These are phyloP conservation scores for Pichia sp. DNA, from an alignment of 1,139 yeast species.

Conservation along the genomic window DNA sequence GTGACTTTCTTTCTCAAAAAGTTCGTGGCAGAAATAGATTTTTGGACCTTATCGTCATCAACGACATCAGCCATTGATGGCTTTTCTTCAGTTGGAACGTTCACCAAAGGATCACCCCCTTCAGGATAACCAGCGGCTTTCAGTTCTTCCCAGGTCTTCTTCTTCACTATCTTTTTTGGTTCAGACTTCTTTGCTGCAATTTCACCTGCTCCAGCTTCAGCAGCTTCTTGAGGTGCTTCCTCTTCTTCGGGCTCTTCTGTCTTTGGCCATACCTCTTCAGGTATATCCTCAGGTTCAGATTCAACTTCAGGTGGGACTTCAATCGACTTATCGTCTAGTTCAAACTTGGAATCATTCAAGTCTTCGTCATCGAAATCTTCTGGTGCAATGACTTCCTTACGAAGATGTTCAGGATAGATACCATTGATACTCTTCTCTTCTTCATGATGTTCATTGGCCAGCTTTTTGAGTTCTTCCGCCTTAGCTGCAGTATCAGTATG, in stretches of 20 bases:
- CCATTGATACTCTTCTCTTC: slow-evolving; percentile 42
- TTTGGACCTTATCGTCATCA: slow-evolving; percentile 2
- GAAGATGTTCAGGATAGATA: slow-evolving; percentile 52
- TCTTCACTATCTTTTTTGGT: slow-evolving; percentile 19
- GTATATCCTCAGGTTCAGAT: slow-evolving; percentile 24
- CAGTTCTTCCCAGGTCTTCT: slow-evolving; percentile 27
- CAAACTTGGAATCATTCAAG: slow-evolving; percentile 26
- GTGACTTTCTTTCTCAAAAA: not conserved
- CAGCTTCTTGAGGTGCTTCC: slow-evolving; percentile 24
- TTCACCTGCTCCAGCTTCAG: slow-evolving; percentile 20
- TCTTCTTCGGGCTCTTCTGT: slow-evolving; percentile 28
- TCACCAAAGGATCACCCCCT: slow-evolving; percentile 25
- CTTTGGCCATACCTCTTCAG: slow-evolving; percentile 23
- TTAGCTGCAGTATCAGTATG: slow-evolving; percentile 42
- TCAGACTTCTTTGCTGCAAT: slow-evolving; percentile 3
- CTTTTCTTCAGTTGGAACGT: slow-evolving; percentile 26
- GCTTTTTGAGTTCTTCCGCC: slow-evolving; percentile 43
- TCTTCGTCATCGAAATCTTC: slow-evolving; percentile 34
- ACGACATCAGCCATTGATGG: slow-evolving; percentile 28
- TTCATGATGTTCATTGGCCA: slow-evolving; percentile 39
- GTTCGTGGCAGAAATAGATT: not conserved
- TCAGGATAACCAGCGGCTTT: slow-evolving; percentile 15
- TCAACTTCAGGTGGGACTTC: slow-evolving; percentile 29
- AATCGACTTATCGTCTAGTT: slow-evolving; percentile 30
- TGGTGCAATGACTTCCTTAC: slow-evolving; percentile 35